Conservation (phyloP, 768 basidiomycete genomes). For the Boletus tomentosulus region DNA sequence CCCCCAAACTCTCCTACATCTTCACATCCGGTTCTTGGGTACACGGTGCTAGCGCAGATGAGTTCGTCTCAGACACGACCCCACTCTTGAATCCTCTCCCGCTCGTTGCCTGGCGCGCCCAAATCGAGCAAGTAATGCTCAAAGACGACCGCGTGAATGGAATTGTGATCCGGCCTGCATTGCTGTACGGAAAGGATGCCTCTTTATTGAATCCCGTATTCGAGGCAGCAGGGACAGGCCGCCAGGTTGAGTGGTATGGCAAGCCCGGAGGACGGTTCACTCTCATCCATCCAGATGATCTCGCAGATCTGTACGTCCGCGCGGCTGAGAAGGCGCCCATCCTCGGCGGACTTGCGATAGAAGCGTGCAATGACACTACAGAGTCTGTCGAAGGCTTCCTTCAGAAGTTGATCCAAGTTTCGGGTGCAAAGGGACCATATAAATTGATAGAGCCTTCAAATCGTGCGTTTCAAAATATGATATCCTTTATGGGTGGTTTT, state of each 20-base stretch:
- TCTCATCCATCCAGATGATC: conserved; percentile 33
- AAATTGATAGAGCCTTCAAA: conserved; percentile 18
- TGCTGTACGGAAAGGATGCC: conserved; percentile 30
- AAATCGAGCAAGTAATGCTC: conserved; percentile 14
- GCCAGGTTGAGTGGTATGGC: conserved; percentile 24
- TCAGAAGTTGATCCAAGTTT: conserved; percentile 21
- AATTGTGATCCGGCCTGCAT: conserved; percentile 31
- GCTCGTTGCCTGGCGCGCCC: conserved; percentile 21
- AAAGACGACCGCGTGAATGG: conserved; percentile 23
- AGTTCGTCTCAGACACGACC: conserved; percentile 17
- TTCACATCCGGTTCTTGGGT: conserved; percentile 33
- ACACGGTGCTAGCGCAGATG: conserved; percentile 17
- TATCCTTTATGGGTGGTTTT: not conserved
- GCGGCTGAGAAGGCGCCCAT: conserved; percentile 31
- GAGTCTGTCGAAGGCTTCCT: conserved; percentile 30
- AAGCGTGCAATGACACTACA: conserved; percentile 27
- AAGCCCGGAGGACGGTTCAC: conserved; percentile 23
- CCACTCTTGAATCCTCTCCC: conserved; percentile 12
- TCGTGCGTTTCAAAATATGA: conserved; percentile 13
- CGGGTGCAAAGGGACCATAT: conserved; percentile 25
- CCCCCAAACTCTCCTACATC: conserved; percentile 31
- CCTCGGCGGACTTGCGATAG: conserved; percentile 27
- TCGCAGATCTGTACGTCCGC: conserved; percentile 33
- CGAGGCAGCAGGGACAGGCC: conserved; percentile 14
- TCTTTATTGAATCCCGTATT: conserved; percentile 24